A percentile compares a stretch with the other conserved stretches of the same genome.
phyloP scores from a whole-genome alignment of 495 filamentous ascomycete genomes.

The Delitschia confertaspora region DNA sequence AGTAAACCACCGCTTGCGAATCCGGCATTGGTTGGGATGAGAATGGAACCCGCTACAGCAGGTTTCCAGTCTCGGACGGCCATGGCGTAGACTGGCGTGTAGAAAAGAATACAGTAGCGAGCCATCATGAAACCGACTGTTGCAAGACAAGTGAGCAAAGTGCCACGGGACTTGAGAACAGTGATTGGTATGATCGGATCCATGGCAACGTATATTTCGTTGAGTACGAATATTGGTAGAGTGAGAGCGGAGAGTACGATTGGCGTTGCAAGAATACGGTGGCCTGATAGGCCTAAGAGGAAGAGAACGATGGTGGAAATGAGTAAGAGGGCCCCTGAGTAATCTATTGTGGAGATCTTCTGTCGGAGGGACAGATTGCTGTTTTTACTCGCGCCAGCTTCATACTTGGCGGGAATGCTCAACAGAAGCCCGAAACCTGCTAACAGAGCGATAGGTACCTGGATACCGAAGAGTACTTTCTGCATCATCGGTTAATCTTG shows the following conservation, averaged over 20 bases:
- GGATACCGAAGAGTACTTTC: constrained; percentile 60
- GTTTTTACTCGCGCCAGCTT: constrained; percentile 20
- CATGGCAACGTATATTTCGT: constrained; percentile 47
- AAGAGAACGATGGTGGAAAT: constrained; percentile 51
- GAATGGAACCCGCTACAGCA: constrained; percentile 57
- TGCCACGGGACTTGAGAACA: constrained; percentile 53
- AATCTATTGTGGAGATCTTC: constrained; percentile 58
- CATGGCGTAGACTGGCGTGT: constrained; percentile 64
- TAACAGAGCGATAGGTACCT: constrained; percentile 49
- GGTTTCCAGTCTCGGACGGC: constrained; percentile 57
- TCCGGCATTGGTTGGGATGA: constrained; percentile 67
- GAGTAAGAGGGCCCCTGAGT: constrained; percentile 55
- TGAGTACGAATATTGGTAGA: constrained; percentile 49
- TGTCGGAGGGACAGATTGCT: constrained; percentile 25
- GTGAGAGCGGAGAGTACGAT: constrained; percentile 47
- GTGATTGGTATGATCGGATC: constrained; percentile 64
- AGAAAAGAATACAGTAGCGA: constrained; percentile 70
- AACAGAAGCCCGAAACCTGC: constrained; percentile 48
- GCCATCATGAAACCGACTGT: constrained; percentile 66
- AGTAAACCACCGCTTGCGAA: constrained; percentile 63
- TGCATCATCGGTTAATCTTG: constrained; percentile 28
- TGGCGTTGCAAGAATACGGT: constrained; percentile 47
- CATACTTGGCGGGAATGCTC: constrained; percentile 33
- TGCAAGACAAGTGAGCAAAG: constrained; percentile 57
- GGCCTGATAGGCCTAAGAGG: constrained; percentile 55